Evolutionary conservation across 164 flowering plant genomes (phyloP).

Genomic region (Aristolochia fimbriata): DNA sequence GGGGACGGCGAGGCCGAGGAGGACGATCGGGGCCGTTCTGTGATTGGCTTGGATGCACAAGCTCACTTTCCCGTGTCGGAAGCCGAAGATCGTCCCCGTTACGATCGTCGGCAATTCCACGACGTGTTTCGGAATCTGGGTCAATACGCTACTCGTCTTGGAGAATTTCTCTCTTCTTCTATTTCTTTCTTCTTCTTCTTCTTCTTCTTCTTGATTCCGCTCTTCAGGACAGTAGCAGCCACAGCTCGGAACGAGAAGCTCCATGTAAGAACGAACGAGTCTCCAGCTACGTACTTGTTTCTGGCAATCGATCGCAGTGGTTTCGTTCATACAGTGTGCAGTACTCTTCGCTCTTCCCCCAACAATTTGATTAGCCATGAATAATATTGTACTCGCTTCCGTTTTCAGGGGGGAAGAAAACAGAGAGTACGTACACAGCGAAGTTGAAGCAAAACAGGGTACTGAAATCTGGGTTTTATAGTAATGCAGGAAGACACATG

Average conservation of each 20-base stretch:
- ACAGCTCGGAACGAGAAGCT: slow-evolving; percentile 5
- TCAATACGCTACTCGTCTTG: no score
- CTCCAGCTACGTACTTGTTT: slow-evolving; percentile 7
- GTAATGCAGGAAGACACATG: no score
- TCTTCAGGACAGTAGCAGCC: not conserved
- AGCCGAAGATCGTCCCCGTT: slow-evolving; percentile 4
- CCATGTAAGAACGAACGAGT: slow-evolving; percentile 4
- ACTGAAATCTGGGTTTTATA: no score
- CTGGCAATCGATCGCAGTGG: slow-evolving; percentile 2
- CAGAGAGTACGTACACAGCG: no score
- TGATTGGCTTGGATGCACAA: slow-evolving; percentile 61
- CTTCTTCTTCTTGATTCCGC: not conserved
- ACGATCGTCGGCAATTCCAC: not conserved
- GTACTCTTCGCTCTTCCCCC: not conserved
- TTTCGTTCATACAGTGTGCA: not conserved
- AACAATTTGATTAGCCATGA: slow-evolving; percentile 1
- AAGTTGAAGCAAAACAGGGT: no score
- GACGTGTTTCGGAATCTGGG: not conserved
- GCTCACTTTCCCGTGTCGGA: slow-evolving; percentile 29
- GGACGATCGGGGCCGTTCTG: slow-evolving; percentile 39
- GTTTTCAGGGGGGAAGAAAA: no score
- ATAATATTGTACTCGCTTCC: no score
- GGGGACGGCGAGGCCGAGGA: slow-evolving; percentile 61
- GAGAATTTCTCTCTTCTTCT: no score
- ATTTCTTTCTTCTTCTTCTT: no score